These are phyloP conservation scores for Sarocladium oryzae DNA, from an alignment of 2,329 filamentous ascomycete genomes.

Conservation along the genomic window DNA sequence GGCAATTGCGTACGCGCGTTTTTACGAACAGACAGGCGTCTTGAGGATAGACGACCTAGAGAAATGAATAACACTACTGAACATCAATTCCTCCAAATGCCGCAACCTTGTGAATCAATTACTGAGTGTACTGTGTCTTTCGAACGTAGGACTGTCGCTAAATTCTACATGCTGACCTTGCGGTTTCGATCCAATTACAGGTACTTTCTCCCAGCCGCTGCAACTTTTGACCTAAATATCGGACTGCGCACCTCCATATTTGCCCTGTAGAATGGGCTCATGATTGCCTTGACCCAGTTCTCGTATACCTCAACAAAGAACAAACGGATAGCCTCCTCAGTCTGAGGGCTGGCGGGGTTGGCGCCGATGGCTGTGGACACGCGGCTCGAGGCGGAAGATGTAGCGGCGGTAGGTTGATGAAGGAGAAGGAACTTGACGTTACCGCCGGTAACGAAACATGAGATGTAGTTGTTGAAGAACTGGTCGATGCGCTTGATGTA, in stretches of 20 bases:
- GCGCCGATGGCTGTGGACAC: conserved; percentile 65
- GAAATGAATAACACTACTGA: conserved; percentile 10
- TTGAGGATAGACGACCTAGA: conserved; percentile 3
- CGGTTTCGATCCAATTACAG: conserved; percentile 41
- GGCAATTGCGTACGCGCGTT: conserved; percentile 5
- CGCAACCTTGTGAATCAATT: no score
- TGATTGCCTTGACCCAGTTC: conserved; percentile 91
- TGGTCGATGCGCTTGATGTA: conserved; percentile 96
- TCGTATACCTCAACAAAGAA: conserved; percentile 97
- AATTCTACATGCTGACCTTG: neutral
- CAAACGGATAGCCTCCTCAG: conserved; percentile 89
- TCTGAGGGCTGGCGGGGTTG: conserved; percentile 82
- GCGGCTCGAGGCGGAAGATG: conserved; percentile 27
- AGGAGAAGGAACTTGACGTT: conserved; percentile 93
- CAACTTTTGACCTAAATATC: conserved; percentile 75
- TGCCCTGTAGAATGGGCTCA: conserved; percentile 90
- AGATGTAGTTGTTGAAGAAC: conserved; percentile 93
- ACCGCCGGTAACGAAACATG: conserved; percentile 86
- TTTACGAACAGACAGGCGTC: conserved; percentile 7
- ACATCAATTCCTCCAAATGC: neutral
- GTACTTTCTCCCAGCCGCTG: conserved; percentile 88
- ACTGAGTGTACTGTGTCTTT: no score
- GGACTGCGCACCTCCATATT: conserved; percentile 83
- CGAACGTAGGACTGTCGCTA: conserved; percentile 5
- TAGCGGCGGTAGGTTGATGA: conserved; percentile 62